These are phyloP conservation scores for Penicillium fuscoglaucum DNA, from an alignment of 2,329 filamentous ascomycete genomes.

Conservation along the genomic window DNA sequence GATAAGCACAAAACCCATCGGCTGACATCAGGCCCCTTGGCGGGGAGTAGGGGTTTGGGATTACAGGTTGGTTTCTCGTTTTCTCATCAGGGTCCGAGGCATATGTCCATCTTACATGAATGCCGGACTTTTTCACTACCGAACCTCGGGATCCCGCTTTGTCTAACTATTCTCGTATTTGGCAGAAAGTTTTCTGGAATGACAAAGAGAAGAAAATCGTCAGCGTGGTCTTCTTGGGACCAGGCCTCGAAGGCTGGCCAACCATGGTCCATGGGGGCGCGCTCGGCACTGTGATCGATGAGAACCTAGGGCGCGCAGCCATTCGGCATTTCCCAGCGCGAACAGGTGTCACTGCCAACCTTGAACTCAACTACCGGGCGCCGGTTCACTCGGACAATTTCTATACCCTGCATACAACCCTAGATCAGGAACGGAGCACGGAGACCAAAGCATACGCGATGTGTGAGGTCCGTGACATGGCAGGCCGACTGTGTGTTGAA, in stretches of 20 bases:
- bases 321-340: conserved; percentile 50
- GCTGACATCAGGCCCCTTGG: conserved; percentile 43
- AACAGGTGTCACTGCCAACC: conserved; percentile 58
- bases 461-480: conserved; percentile 38
- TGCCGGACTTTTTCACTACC: conserved; percentile 18
- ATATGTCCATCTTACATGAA: conserved; percentile 6
- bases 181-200: conserved; percentile 67
- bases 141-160: conserved; percentile 17
- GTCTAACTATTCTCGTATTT: conserved; percentile 22
- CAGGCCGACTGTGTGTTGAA: conserved; percentile 60
- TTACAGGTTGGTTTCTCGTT: conserved; percentile 39
- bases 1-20: conserved; percentile 36
- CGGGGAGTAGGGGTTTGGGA: conserved; percentile 42
- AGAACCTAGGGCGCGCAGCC: conserved; percentile 66
- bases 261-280: conserved; percentile 70
- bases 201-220: conserved; percentile 57
- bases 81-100: conserved; percentile 8
- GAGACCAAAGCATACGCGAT: conserved; percentile 42
- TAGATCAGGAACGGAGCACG: conserved; percentile 42
- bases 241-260: conserved; percentile 68
- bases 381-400: conserved; percentile 62
- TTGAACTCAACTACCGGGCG: conserved; percentile 63
- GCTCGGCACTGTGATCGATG: conserved; percentile 68
- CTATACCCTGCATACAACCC: conserved; percentile 58
- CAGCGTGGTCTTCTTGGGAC: conserved; percentile 67